phyloP scores from a whole-genome alignment of 305 asterid species.

The Solanum hybrid region DNA sequence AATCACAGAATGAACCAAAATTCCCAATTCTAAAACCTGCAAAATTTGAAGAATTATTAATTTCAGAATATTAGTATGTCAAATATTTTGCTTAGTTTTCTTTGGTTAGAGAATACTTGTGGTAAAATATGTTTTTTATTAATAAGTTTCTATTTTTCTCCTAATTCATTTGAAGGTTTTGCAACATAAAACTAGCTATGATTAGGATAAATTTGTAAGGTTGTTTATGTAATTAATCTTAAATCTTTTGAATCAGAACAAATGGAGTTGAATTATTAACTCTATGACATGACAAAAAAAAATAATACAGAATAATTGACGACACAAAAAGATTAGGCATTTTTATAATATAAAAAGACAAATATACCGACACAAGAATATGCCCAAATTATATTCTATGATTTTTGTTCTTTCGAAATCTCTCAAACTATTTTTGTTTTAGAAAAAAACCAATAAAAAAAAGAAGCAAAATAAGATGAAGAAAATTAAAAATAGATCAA shows the following conservation, averaged over 20 bases:
- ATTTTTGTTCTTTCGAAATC: not conserved
- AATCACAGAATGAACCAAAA: constrained; percentile 41
- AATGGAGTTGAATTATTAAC: not conserved
- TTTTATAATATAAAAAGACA: not conserved
- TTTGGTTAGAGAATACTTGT: not conserved
- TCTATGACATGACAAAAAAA: not conserved
- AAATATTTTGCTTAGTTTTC: not conserved
- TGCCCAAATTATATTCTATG: not conserved
- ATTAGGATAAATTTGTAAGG: not conserved
- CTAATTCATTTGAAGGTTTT: not conserved
- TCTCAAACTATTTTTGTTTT: not conserved
- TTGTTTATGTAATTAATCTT: not conserved
- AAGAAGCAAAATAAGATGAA: not conserved
- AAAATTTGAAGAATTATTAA: not conserved
- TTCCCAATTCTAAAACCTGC: constrained; percentile 45
- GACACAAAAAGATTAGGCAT: not conserved
- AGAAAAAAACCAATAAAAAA: not conserved
- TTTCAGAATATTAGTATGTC: constrained; percentile 12
- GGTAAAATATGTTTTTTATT: not conserved
- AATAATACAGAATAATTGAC: not conserved
- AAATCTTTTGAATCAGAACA: too few relatives aligned
- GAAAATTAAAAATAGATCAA: not conserved
- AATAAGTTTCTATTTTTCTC: not conserved
- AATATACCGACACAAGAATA: not conserved
- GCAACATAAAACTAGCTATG: not conserved